A percentile compares a stretch with the other conserved stretches of the same genome.
These are phyloP conservation scores for Pulveroboletus sp. DNA, from an alignment of 768 basidiomycete species.

Conservation along the genomic window DNA sequence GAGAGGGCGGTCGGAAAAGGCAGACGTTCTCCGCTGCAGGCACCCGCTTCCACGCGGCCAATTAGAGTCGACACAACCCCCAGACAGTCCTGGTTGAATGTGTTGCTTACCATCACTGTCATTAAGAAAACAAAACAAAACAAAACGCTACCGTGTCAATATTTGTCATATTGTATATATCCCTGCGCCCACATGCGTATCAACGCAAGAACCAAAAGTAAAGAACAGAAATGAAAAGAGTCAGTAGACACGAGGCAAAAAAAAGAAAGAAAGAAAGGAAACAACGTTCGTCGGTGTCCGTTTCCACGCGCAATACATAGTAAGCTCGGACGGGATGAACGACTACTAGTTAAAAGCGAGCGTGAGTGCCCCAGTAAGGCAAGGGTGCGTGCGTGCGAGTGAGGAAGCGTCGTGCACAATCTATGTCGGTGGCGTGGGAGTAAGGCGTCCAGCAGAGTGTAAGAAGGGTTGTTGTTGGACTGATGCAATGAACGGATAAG, in stretches of 20 bases:
- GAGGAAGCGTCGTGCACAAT: conserved; percentile 6
- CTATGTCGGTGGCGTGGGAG: conserved; percentile 13
- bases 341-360: conserved; percentile 17
- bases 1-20: no score
- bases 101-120: conserved; percentile 17
- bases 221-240: conserved; percentile 3
- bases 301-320: conserved; percentile 25
- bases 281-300: conserved; percentile 22
- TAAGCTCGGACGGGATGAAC: conserved; percentile 10
- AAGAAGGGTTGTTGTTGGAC: conserved; percentile 15
- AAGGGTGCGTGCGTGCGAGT: neutral
- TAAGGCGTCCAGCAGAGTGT: conserved; percentile 23
- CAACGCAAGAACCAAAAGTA: conserved; percentile 15
- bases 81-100: conserved; percentile 16
- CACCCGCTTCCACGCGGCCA: conserved; percentile 10
- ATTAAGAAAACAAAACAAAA: conserved; percentile 25
- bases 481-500: conserved; percentile 27
- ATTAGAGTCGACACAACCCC: neutral
- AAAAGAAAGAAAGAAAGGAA: neutral
- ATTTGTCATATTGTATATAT: conserved; percentile 29
- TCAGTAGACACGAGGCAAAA: conserved; percentile 5
- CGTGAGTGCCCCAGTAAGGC: conserved; percentile 11
- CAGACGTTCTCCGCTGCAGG: conserved; percentile 5
- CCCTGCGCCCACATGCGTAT: conserved; percentile 16
- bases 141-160: conserved; percentile 20